A percentile compares a stretch with the other conserved stretches of the same genome.
Evolutionary conservation across 371 early-diverging fungal species (phyloP).

Genomic region (Saksenaea vasiformis): DNA sequence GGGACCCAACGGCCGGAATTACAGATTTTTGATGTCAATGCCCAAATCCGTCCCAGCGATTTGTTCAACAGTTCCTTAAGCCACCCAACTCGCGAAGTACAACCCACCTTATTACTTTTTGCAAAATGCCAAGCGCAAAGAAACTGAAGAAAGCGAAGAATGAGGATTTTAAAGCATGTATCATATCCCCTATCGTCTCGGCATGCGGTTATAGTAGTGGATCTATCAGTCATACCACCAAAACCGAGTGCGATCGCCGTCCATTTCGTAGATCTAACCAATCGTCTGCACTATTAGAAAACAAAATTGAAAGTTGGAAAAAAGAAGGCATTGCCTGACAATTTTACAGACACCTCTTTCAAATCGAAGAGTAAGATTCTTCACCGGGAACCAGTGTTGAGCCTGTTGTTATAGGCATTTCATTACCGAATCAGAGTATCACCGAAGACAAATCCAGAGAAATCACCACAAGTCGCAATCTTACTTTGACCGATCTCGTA

Average conservation of each 20-base stretch:
- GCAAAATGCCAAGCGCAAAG: conserved; percentile 69
- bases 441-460: conserved; percentile 71
- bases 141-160: conserved; percentile 77
- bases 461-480: conserved; percentile 72
- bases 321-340: conserved; percentile 77
- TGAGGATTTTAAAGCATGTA: conserved; percentile 75
- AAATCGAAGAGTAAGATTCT: conserved; percentile 67
- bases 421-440: conserved; percentile 77
- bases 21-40: too few relatives aligned
- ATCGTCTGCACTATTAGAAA: conserved; percentile 59
- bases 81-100: too few relatives aligned
- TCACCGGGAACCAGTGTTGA: neutral
- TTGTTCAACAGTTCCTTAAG: too few relatives aligned
- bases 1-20: too few relatives aligned
- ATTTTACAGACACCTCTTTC: conserved; percentile 85
- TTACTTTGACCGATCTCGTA: conserved; percentile 72
- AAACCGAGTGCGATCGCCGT: neutral
- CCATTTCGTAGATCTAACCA: neutral
- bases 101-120: neutral
- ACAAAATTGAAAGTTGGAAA: conserved; percentile 92
- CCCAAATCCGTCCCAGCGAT: too few relatives aligned
- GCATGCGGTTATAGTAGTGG: too few relatives aligned
- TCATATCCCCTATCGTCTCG: neutral
- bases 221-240: neutral
- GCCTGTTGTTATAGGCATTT: conserved; percentile 58